These are phyloP conservation scores for Penicillium lividum DNA, from an alignment of 495 filamentous ascomycete genomes.

Conservation along the genomic window DNA sequence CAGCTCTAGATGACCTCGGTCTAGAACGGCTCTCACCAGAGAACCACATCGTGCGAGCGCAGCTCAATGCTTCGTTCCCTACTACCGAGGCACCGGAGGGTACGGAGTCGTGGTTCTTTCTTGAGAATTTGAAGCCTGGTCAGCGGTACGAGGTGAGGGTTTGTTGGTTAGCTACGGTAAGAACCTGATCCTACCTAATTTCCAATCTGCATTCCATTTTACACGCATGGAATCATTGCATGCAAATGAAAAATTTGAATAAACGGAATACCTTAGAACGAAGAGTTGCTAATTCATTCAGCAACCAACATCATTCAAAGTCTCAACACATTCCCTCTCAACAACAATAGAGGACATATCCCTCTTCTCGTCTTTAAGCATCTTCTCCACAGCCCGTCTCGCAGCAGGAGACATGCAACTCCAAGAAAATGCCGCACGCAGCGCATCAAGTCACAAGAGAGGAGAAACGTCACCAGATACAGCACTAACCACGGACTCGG, in stretches of 20 bases:
- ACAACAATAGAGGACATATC: constrained; percentile 58
- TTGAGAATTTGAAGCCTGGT: constrained; percentile 69
- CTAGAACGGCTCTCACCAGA: constrained; percentile 63
- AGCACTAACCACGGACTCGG: constrained; percentile 45
- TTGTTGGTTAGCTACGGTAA: constrained; percentile 92
- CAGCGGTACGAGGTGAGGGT: constrained; percentile 89
- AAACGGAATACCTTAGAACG: not conserved
- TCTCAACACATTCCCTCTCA: constrained; percentile 62
- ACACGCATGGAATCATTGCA: too few species aligned
- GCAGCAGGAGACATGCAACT: constrained; percentile 19
- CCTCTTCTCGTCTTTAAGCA: constrained; percentile 63
- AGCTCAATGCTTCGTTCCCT: constrained; percentile 68
- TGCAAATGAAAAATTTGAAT: too few species aligned
- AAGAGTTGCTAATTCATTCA: constrained; percentile 33
- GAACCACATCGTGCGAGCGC: constrained; percentile 55
- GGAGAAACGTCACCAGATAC: constrained; percentile 16
- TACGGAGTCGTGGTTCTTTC: constrained; percentile 74
- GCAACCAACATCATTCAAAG: constrained; percentile 84
- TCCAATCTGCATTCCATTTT: too few species aligned
- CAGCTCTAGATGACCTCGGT: constrained; percentile 63
- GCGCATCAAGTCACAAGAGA: not conserved
- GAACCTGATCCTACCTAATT: constrained; percentile 27
- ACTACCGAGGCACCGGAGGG: constrained; percentile 53
- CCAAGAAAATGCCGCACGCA: constrained; percentile 18
- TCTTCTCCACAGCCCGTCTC: constrained; percentile 59